A percentile compares a stretch with the other conserved stretches of the same genome.
These are phyloP conservation scores for Tuctoria greenei DNA, from an alignment of 176 grass and related monocot genomes.

Conservation along the genomic window DNA sequence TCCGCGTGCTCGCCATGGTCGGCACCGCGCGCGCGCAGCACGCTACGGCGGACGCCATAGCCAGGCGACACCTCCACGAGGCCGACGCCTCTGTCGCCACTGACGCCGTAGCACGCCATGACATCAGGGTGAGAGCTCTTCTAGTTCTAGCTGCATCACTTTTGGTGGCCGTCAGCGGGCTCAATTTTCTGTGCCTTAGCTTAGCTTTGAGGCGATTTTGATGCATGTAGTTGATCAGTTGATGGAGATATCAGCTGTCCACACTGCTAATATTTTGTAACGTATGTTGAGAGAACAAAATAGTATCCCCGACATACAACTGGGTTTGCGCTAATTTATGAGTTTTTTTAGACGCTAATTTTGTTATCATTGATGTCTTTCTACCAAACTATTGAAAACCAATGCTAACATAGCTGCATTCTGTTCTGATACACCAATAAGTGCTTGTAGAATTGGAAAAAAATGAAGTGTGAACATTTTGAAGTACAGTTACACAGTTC, in stretches of 20 bases:
- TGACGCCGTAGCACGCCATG: slow-evolving; percentile 75
- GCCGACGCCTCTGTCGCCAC: slow-evolving; percentile 52
- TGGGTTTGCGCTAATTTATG: not conserved
- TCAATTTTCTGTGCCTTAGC: not conserved
- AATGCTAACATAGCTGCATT: slow-evolving; percentile 23
- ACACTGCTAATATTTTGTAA: not conserved
- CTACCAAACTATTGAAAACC: not conserved
- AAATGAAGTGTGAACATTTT: slow-evolving; percentile 9
- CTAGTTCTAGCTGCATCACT: not conserved
- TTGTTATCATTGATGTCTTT: not conserved
- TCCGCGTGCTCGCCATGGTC: slow-evolving; percentile 79
- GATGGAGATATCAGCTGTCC: not conserved
- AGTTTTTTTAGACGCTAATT: not conserved
- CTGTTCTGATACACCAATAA: slow-evolving; percentile 8
- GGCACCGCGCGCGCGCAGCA: slow-evolving; percentile 78
- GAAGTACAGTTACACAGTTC: not conserved
- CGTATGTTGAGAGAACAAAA: not conserved
- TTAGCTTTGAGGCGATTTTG: slow-evolving; percentile 11
- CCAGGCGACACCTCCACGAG: slow-evolving; percentile 51
- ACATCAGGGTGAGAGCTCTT: slow-evolving; percentile 66
- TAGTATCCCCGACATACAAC: not conserved
- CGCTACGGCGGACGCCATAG: slow-evolving; percentile 80
- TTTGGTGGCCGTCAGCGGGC: not conserved
- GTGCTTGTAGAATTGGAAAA: not conserved
- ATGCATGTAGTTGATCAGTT: not conserved